Base-by-base conservation (phyloP, 2,329 filamentous ascomycete genomes). In the Scolecobasidium constrictum region DNA sequence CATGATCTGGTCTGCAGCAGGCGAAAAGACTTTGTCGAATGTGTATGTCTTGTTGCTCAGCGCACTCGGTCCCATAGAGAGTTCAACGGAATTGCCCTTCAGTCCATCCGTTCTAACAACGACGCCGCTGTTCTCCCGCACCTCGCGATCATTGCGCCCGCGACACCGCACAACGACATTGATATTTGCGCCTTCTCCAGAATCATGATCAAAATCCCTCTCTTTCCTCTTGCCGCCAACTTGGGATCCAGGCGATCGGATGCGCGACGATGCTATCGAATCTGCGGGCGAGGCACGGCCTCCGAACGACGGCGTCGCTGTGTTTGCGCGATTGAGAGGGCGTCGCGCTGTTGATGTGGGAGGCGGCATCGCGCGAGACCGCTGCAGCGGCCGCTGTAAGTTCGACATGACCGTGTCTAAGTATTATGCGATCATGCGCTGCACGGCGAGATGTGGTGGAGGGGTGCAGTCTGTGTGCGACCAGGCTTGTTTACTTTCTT, bases 11-110 rank as follows among this genome's bases (percentile, higher is more conserved):
- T 96, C 92, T 1, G 92, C 90, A 1, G 90, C 92, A 1, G 84
- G 84, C 1, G 92, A 95, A 56, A 94, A 98, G 50, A 96, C 92
- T 57, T 90, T 92, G 64, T 98, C 92, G 59, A 98, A 98, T 50
- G 83, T 81, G 60, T 98, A 98, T 0, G 86, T 84, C 66, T 96
- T 96, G 66, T 98, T 94, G 68, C 82, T 93, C 45, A 96, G 66
- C 23, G 92, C 84, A 61, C 81, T 94, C 1, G 88, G 81, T 1
- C 90, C 92, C 86, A 96, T 94, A 3, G 82, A 88, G 38, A 98
- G 64, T 51, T 93, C 83, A 19, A 98, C 78, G 31, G 73, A 75
- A 55, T 83, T 86, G 35, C 88, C 87, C 63, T 85, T 90, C 47
- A 86, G 79, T n/a, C 86, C 87, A 52, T 92, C 84, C 3, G 88